Evolutionary conservation across 1,284 basidiomycete species (phyloP), one percentile per base, ranked within the genome.

Genomic region (Porodaedalea pini): DNA sequence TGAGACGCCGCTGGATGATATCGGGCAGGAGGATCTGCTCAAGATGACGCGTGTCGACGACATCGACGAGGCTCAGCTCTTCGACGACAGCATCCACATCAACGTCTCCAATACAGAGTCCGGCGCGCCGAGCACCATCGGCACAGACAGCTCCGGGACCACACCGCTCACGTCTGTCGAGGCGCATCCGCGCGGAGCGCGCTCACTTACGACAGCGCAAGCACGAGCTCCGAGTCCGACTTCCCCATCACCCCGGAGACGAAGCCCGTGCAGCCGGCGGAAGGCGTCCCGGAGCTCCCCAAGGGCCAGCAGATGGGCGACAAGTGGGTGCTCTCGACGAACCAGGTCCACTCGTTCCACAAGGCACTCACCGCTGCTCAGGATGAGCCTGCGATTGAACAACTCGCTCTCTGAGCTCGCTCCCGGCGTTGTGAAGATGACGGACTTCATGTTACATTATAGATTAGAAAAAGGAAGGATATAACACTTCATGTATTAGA

Each of bases 231-330:
- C 11, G 32, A 36, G 27, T 27, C 37, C 49, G 19, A 8, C n/a
- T 44, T 62, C 15, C 67, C 66, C 2, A 31, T 61, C 49, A 68
- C 66, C 1, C 67, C 67, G 1, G 60, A 59, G 56, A 60, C 60
- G 43, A 48, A 40, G 21, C 25, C 52, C 7, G 21, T 49, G 1
- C 41, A 61, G 13, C 51, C 47, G 15, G 39, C 29, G 13, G 48
- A 37, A 36, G 40, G 34, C 36, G 57, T 62, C 7, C 61, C 64
- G 3, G 47, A 63, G 2, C 48, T 66, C 31, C 36, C 32, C 17
- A 19, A 23, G 1, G 56, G 19, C n/a, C 32, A 37, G 32, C 7
- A 39, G 13, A n/a, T 31, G 10, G 43, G 31, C 31, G 51, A 25
- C 7, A 47, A 36, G 13, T 54, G 44, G 53, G 41, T 36, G 19